Evolutionary conservation across 2,329 filamentous ascomycete species (phyloP), one percentile per base, ranked within the genome.

Genomic region (Aspergillus japonicus): DNA sequence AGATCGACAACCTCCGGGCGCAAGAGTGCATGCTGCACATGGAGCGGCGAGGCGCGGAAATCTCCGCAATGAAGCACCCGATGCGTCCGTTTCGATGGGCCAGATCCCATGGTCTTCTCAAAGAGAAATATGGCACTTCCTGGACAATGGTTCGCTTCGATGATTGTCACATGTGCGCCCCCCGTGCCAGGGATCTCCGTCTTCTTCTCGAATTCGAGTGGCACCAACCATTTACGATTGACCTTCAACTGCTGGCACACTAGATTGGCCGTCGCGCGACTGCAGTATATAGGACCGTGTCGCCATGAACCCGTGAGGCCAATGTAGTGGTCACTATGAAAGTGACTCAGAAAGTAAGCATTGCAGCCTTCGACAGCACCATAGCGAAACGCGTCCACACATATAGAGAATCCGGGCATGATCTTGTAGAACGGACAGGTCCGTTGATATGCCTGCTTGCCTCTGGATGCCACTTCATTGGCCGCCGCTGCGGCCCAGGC

Each of bases 371-470:
- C 85, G 0, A 99, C 91, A 4, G 93, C 92, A 2, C 95, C 95
- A 70, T 98, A 99, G 21, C 94, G 87, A 71, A 99, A 96, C 0
- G 95, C 95, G 75, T 99, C 95, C 0, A 99, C 95, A 59, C 92
- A 96, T 56, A 98, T 96, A 64, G 85, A 91, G 69, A 97, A 89
- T 0, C 92, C 92, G 0, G 94, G 93, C 78, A 99, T 88, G 64
- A 98, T 97, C 76, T 99, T 99, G 81, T 99, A 99, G 70, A 99
- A 99, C 0, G 95, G 95, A 71, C 95, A 99, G 0, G 92, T 97
- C 52, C 95, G 86, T 70, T 94, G 85, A 69, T 94, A 95, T 0
- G 93, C 89, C 19, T 90, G 91, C 71, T 92, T 95, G 23, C 95
- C 94, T 47, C 91, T 85, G 2, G 92, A 88, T 1, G 89, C 85